A percentile compares a stretch with the other conserved stretches of the same genome.
These are phyloP conservation scores for Ganoderma lucidum DNA, from an alignment of 1,284 basidiomycete genomes.

Conservation along the genomic window DNA sequence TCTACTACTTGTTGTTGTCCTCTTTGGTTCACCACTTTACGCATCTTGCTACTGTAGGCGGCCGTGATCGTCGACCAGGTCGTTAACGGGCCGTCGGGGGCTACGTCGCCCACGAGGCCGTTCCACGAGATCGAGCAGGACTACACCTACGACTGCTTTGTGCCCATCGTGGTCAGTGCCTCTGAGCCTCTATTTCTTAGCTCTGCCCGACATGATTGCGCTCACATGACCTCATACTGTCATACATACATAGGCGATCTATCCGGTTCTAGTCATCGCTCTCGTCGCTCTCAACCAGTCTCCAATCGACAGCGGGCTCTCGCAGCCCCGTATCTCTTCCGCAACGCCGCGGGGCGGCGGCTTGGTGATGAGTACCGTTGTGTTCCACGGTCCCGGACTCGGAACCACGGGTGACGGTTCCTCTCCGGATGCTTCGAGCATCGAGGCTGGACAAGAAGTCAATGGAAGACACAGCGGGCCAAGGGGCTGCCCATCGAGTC, in stretches of 20 bases:
- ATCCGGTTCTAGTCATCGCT: constrained; percentile 7
- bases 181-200: no score
- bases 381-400: background rate
- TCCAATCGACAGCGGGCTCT: background rate
- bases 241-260: background rate
- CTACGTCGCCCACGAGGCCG: background rate
- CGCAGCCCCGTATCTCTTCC: background rate
- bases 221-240: background rate
- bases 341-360: background rate
- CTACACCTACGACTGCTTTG: constrained; percentile 1
- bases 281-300: constrained; percentile 7
- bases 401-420: background rate
- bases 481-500: background rate
- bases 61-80: background rate
- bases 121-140: background rate
- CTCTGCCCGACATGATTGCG: background rate
- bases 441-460: background rate
- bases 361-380: background rate
- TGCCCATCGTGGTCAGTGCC: background rate
- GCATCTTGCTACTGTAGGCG: background rate
- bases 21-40: background rate
- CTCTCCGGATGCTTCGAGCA: background rate
- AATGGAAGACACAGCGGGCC: background rate
- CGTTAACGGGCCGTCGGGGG: background rate
- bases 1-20: background rate